Base-by-base conservation (phyloP, 257 asterid species). In the Primulina eburnea region DNA sequence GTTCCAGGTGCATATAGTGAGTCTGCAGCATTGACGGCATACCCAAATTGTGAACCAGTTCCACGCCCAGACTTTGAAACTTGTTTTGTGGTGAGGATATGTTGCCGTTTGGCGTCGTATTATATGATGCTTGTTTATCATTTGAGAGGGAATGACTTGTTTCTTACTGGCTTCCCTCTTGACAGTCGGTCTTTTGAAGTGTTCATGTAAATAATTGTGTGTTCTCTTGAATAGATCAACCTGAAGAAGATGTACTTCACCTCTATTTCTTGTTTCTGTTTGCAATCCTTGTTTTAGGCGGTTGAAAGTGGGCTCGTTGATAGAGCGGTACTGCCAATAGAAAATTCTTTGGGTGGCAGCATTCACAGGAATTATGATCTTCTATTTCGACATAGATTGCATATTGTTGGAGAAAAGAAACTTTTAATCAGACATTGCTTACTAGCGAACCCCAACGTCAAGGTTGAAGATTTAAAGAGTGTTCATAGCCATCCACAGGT, bases 401-500 rank as follows among this genome's bases (percentile, higher is more conserved):
- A 94, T 79, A 94, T 91, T 66, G 99, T 94, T 80, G 99, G 99
- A 79, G 99, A 94, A 87, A 97, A 89, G 63, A 91, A 91, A 74
- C 89, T 94, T 77, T 87, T 88, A 34, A 81, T 94, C 69, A 80
- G 92, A 14, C 99, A 94, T 81, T 89, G 97, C 78, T 84, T 94
- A 71, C 83, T 94, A 68, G 99, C 97, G 74, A 94, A 89, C 84
- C 94, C 75, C 35, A 96, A 92, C 8, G 79, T 86, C 74, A 67
- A 80, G 71, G 69, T 89, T 57, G 87, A 88, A 83, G 90, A 91
- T 60, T 90, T 94, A 14, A 82, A 81, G 14, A 85, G 99, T 82
- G 97, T 94, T 80, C 90, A 89, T 68, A 94, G 99, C 84, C 97
- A 94, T 81, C 95, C 97, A n/a, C 99, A 91, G 97, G 99, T 85